Percentiles rank a stretch among this genome's conserved stretches.
Conservation (phyloP, 805 yeast species). For the Candida palmyrensis region DNA sequence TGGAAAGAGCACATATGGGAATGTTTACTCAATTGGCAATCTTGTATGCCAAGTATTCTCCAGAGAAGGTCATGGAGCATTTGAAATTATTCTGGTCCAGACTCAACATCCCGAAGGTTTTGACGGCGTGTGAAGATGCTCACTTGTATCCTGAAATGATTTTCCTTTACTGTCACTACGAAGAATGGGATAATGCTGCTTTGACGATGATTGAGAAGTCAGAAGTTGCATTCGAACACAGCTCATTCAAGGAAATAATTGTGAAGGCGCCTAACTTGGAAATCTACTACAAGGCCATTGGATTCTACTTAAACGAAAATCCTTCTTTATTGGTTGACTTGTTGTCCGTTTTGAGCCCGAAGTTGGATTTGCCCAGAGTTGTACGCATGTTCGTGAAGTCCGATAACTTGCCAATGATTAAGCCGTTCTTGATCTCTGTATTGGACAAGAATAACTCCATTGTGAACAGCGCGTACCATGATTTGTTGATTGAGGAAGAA, state of each 20-base stretch:
- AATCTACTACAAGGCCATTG: conserved; percentile 94
- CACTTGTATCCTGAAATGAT: conserved; percentile 96
- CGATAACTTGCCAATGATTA: conserved; percentile 92
- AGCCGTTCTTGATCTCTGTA: conserved; percentile 90
- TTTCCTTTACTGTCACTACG: conserved; percentile 95
- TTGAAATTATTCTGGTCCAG: conserved; percentile 97
- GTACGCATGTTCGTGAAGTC: conserved; percentile 92
- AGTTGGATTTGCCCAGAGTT: conserved; percentile 91
- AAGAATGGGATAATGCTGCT: conserved; percentile 99
- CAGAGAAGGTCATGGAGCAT: conserved; percentile 91
- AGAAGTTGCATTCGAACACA: conserved; percentile 88
- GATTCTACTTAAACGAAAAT: conserved; percentile 87
- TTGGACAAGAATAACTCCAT: conserved; percentile 84
- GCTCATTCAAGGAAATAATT: conserved; percentile 88
- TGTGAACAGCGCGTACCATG: conserved; percentile 94
- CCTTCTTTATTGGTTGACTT: conserved; percentile 88
- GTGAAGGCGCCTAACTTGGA: conserved; percentile 95
- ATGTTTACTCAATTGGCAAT: conserved; percentile 97
- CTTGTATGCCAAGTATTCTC: conserved; percentile 84
- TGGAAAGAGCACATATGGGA: conserved; percentile 99
- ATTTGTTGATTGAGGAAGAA: conserved; percentile 91
- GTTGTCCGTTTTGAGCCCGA: conserved; percentile 76
- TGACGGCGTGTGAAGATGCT: conserved; percentile 87
- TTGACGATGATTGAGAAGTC: conserved; percentile 94
- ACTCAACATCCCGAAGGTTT: conserved; percentile 94